Percentiles rank a stretch among this genome's conserved stretches.
Evolutionary conservation across 148 eudicot species (phyloP).

Genomic region (Silene conica): DNA sequence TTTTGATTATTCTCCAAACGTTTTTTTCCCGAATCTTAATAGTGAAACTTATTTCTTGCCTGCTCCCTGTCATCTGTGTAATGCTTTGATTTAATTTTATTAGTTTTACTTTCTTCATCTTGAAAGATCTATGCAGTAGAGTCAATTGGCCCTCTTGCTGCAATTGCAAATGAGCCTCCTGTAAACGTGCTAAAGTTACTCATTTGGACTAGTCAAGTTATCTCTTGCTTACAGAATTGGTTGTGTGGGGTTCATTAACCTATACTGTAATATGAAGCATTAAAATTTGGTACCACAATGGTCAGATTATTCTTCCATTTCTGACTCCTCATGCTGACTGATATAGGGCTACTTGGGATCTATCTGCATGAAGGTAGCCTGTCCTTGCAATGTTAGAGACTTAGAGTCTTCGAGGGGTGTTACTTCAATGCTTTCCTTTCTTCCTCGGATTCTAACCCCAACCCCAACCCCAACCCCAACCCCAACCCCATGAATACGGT

Average conservation of each 20-base stretch:
- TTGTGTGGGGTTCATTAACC: neutral
- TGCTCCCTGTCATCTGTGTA: neutral
- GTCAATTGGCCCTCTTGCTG: neutral
- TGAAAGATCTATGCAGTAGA: neutral
- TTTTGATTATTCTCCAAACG: slow-evolving; percentile 5
- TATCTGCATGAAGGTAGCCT: neutral
- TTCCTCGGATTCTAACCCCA: neutral
- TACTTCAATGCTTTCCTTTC: neutral
- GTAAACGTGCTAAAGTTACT: neutral
- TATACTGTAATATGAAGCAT: neutral
- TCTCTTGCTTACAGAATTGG: neutral
- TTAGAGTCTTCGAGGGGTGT: neutral
- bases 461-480: neutral
- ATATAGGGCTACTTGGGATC: neutral
- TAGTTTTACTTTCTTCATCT: neutral
- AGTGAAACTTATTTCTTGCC: slow-evolving; percentile 9
- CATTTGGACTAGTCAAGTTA: neutral
- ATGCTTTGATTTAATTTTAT: neutral
- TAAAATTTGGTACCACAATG: neutral
- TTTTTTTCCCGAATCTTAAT: neutral
- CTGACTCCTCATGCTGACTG: neutral
- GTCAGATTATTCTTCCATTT: neutral
- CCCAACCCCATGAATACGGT: neutral
- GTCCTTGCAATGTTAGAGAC: neutral
- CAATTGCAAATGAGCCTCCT: neutral